Base-by-base conservation (phyloP, 139 green algal species). In the Chlorella sp. region DNA sequence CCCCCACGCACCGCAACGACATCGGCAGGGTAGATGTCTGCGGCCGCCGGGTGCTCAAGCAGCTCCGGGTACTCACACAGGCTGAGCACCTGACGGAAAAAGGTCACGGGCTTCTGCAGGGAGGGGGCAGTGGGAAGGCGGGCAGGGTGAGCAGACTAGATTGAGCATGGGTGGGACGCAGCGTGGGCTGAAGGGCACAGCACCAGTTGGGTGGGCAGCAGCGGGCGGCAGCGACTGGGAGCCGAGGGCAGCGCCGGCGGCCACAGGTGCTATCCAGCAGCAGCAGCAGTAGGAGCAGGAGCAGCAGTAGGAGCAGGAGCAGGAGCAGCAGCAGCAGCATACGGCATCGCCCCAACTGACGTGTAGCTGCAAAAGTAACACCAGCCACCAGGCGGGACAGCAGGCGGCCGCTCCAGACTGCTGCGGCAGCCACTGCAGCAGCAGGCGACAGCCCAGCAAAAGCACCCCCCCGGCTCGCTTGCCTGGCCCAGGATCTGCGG, bases 61-160 rank as follows among this genome's bases (percentile, higher is more conserved):
- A 84, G 43, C 43, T 76, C 79, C 0, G 56, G 62, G 24, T 84
- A 84, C n/a, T 84, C 79, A 58, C 79, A 84, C 64, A 84, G 64
- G 64, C 64, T 76, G 7, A 84, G 79, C 41, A 84, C 79, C n/a
- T 84, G 79, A 9, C 95, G 86, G 78, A 96, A 95, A 85, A 97
- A 99, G 36, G 95, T 97, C 22, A 99, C 93, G n/a, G 96, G 95
- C 87, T 96, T 93, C 91, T 99, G 77, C 54, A 36, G 73, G 46
- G 17, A 20, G 16, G 48, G 30, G 43, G 8, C 51, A 62, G 6
- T 41, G 38, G 19, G 34, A 67, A 13, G 1, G 54, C 54, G 22
- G 54, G 19, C 26, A 34, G 4, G 69, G 69, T 46, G 69, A 4
- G 69, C 64, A 70, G 13, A 9, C n/a, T n/a, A n/a, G n/a, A n/a